Percentiles rank a stretch among this genome's conserved stretches.
Evolutionary conservation across 2,329 filamentous ascomycete species (phyloP).

Genomic region (Botrytis paeoniae): DNA sequence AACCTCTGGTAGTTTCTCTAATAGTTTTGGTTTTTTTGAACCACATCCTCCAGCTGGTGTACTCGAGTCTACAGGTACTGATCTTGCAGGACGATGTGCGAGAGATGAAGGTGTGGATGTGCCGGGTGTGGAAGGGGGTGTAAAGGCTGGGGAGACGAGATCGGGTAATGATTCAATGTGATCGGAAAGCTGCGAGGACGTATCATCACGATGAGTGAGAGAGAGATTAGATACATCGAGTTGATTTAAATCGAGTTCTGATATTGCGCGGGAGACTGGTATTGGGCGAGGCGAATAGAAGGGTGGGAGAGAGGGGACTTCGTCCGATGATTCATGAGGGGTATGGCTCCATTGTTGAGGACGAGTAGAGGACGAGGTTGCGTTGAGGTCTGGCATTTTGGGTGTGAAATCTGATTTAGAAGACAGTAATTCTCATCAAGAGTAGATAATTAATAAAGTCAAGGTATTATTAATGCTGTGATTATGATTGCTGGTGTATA

Average conservation of each 20-base stretch:
- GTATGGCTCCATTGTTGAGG: constrained; percentile 22
- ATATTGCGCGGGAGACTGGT: constrained; percentile 38
- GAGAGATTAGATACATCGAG: constrained; percentile 22
- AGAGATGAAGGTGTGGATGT: constrained; percentile 49
- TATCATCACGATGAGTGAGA: constrained; percentile 18
- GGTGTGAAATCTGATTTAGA: not conserved
- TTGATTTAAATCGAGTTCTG: constrained; percentile 37
- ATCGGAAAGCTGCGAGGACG: constrained; percentile 6
- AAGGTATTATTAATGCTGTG: not conserved
- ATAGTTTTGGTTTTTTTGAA: constrained; percentile 65
- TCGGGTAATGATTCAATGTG: constrained; percentile 30
- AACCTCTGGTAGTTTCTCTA: constrained; percentile 77
- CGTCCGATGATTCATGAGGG: constrained; percentile 28
- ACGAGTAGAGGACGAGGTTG: constrained; percentile 18
- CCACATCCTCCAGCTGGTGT: constrained; percentile 55
- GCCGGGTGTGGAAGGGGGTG: constrained; percentile 64
- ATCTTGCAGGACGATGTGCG: constrained; percentile 35
- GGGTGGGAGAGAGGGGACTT: constrained; percentile 34
- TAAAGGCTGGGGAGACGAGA: constrained; percentile 83
- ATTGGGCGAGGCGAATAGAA: constrained; percentile 39
- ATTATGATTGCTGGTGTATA: not conserved
- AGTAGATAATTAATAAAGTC: not conserved
- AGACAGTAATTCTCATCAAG: not conserved
- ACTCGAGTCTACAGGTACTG: constrained; percentile 56
- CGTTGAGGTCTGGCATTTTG: constrained; percentile 25